These are phyloP conservation scores for Fibroporia radiculosa DNA, from an alignment of 768 basidiomycete genomes.

Conservation along the genomic window DNA sequence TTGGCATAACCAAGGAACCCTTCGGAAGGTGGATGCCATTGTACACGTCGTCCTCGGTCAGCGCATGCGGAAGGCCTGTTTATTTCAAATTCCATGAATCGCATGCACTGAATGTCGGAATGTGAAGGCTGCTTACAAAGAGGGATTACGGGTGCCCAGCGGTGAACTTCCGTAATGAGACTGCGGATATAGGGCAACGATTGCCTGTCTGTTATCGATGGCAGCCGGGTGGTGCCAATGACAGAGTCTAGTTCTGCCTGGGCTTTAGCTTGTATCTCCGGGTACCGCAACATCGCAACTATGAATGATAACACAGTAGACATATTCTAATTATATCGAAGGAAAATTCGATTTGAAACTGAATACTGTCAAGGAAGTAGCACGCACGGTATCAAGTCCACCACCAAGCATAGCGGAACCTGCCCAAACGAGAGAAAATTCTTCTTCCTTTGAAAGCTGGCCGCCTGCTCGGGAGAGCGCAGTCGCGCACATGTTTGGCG, in stretches of 20 bases:
- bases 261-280: constrained; percentile 45
- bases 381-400: background rate
- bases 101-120: background rate
- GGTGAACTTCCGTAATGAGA: constrained; percentile 4
- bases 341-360: background rate
- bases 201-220: constrained; percentile 29
- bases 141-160: constrained; percentile 6
- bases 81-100: too few species aligned
- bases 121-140: background rate
- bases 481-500: background rate
- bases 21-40: constrained; percentile 33
- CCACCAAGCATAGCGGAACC: background rate
- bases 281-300: constrained; percentile 56
- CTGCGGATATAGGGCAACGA: constrained; percentile 8
- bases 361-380: background rate
- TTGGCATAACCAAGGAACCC: constrained; percentile 31
- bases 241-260: constrained; percentile 60
- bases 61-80: constrained; percentile 30
- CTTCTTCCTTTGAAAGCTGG: background rate
- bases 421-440: background rate
- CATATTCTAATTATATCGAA: background rate
- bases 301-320: constrained; percentile 45
- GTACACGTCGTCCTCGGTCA: constrained; percentile 33
- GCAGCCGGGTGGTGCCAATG: constrained; percentile 46
- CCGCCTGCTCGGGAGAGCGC: background rate